These are phyloP conservation scores for Penicillium ucsense DNA, from an alignment of 495 filamentous ascomycete species.

Conservation along the genomic window DNA sequence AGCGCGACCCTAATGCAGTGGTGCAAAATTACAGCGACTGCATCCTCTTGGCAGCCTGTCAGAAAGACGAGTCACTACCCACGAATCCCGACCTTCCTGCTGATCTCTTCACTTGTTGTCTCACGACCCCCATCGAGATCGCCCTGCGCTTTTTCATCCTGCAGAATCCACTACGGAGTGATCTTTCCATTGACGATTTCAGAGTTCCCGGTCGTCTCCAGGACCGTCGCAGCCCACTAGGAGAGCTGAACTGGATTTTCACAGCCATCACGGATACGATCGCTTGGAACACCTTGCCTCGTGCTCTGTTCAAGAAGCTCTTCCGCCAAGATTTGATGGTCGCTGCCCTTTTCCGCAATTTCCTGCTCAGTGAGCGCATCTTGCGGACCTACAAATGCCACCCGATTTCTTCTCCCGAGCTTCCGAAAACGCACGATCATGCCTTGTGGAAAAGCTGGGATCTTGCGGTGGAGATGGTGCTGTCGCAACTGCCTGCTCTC, in stretches of 20 bases:
- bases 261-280: constrained; percentile 99
- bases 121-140: constrained; percentile 96
- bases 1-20: constrained; percentile 63
- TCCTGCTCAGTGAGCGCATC: constrained; percentile 85
- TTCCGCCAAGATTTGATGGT: constrained; percentile 99
- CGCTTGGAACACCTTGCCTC: constrained; percentile 88
- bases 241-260: constrained; percentile 98
- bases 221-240: constrained; percentile 88
- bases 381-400: constrained; percentile 94
- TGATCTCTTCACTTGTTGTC: constrained; percentile 90
- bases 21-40: constrained; percentile 62
- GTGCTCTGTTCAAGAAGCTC: constrained; percentile 86
- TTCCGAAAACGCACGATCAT: constrained; percentile 88
- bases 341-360: constrained; percentile 91
- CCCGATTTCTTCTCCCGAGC: constrained; percentile 76
- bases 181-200: constrained; percentile 68
- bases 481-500: constrained; percentile 77
- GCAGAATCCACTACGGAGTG: constrained; percentile 75
- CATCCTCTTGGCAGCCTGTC: constrained; percentile 90
- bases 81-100: constrained; percentile 95
- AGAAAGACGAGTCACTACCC: constrained; percentile 79
- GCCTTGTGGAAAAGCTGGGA: constrained; percentile 98
- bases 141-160: constrained; percentile 89
- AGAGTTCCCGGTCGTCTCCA: constrained; percentile 72
- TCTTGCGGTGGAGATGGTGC: constrained; percentile 87